Conservation (phyloP, 225 moss, liverwort and hornwort genomes). For the Bryum argenteum region DNA sequence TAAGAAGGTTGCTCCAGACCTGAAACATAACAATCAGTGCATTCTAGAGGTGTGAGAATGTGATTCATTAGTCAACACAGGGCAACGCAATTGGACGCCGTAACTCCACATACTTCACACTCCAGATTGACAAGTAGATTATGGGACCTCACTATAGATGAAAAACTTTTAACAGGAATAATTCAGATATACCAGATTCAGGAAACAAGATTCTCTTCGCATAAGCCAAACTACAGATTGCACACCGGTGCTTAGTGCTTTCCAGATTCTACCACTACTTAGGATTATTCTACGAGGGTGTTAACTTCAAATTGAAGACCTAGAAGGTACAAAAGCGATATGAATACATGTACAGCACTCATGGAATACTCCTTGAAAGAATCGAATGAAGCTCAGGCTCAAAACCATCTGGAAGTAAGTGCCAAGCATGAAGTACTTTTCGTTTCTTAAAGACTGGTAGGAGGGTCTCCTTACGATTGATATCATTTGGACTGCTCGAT, state of each 20-base stretch:
- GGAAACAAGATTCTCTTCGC: neutral
- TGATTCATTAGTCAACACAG: neutral
- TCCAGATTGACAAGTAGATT: neutral
- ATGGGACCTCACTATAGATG: neutral
- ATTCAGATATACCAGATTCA: neutral
- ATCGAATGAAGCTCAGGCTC: slow-evolving; percentile 9
- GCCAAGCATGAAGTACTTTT: slow-evolving; percentile 40
- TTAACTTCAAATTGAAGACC: neutral
- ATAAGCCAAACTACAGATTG: slow-evolving; percentile 1
- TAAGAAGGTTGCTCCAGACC: slow-evolving; percentile 60
- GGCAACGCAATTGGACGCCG: neutral
- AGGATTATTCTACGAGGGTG: neutral
- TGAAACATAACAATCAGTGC: slow-evolving; percentile 37
- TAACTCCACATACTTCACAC: slow-evolving; percentile 4
- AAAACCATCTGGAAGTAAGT: slow-evolving; percentile 16
- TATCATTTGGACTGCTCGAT: slow-evolving; percentile 44
- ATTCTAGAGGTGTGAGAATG: neutral
- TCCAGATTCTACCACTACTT: neutral
- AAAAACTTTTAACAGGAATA: neutral
- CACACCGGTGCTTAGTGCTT: neutral
- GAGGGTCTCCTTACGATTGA: slow-evolving; percentile 50
- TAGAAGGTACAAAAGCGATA: neutral
- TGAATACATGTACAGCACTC: neutral
- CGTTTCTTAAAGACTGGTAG: slow-evolving; percentile 54
- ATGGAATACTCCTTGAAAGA: neutral